phyloP scores from a whole-genome alignment of 2,329 filamentous ascomycete species.

The Sphaerulina populicola region DNA sequence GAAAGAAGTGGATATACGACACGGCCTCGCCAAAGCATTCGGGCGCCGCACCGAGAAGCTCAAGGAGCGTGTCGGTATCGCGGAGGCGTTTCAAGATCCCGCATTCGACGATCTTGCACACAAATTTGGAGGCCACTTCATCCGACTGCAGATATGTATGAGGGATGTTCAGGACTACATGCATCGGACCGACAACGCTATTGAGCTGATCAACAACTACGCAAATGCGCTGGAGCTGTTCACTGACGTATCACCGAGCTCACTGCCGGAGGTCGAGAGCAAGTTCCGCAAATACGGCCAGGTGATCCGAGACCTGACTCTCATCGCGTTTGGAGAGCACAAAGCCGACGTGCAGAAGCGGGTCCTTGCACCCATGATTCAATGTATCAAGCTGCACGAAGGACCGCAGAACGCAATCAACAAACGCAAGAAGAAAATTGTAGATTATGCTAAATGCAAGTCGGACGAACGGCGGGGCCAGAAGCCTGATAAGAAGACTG shows the following conservation, averaged over 20 bases:
- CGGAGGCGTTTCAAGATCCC: conserved; percentile 65
- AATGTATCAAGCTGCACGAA: conserved; percentile 69
- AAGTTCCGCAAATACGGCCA: conserved; percentile 91
- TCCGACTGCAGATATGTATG: conserved; percentile 83
- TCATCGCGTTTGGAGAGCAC: conserved; percentile 75
- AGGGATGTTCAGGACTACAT: conserved; percentile 92
- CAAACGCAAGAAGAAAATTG: conserved; percentile 84
- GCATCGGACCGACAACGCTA: conserved; percentile 68
- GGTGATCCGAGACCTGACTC: conserved; percentile 76
- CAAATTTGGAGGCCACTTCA: conserved; percentile 83
- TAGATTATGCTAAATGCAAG: conserved; percentile 78
- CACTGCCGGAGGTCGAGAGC: conserved; percentile 76
- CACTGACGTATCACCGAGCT: conserved; percentile 60
- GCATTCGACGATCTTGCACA: conserved; percentile 74
- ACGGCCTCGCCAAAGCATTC: conserved; percentile 80
- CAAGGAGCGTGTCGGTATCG: conserved; percentile 59
- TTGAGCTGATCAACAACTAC: conserved; percentile 72
- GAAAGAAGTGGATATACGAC: conserved; percentile 79
- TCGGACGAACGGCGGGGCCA: conserved; percentile 71
- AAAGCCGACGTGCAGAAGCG: conserved; percentile 63
- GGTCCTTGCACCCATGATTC: conserved; percentile 76
- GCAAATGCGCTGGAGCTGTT: conserved; percentile 75
- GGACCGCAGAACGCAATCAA: conserved; percentile 84
- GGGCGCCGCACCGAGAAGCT: conserved; percentile 81
- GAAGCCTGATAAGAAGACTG: conserved; percentile 76